Percentiles rank a stretch among this genome's conserved stretches.
These are phyloP conservation scores for Tarenaya hassleriana DNA, from an alignment of 345 rosid genomes.

Conservation along the genomic window DNA sequence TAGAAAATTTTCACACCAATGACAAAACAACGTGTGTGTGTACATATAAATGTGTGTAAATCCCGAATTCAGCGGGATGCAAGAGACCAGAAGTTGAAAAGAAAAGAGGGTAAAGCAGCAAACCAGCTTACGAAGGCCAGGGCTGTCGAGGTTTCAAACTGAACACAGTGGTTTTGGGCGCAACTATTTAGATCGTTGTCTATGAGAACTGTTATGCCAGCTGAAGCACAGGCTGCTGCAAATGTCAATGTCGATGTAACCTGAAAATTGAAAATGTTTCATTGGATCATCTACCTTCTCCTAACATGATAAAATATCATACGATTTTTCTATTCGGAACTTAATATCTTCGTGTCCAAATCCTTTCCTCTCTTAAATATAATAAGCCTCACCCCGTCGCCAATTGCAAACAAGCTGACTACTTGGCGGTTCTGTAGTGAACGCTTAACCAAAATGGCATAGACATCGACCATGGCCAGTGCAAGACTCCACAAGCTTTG, in stretches of 20 bases:
- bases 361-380: too few species aligned
- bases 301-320: background rate
- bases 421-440: slow-evolving; percentile 45
- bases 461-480: slow-evolving; percentile 52
- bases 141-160: slow-evolving; percentile 64
- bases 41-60: too few species aligned
- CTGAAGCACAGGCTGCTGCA: slow-evolving; percentile 79
- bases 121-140: slow-evolving; percentile 79
- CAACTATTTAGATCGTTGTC: slow-evolving; percentile 50
- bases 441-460: slow-evolving; percentile 65
- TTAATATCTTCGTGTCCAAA: too few species aligned
- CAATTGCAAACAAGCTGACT: slow-evolving; percentile 52
- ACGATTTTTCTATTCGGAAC: background rate
- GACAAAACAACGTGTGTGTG: too few species aligned
- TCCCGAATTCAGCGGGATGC: slow-evolving; percentile 41
- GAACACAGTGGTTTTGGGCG: slow-evolving; percentile 49
- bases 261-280: slow-evolving; percentile 25
- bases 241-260: slow-evolving; percentile 69
- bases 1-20: too few species aligned
- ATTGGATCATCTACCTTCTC: too few species aligned
- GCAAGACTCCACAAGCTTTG: slow-evolving; percentile 79
- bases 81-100: slow-evolving; percentile 70
- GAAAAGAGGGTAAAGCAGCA: slow-evolving; percentile 54
- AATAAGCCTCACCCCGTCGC: slow-evolving; percentile 72
- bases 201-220: slow-evolving; percentile 74